phyloP scores from a whole-genome alignment of 352 stramenopile species.

The Aphanomyces astaci region DNA sequence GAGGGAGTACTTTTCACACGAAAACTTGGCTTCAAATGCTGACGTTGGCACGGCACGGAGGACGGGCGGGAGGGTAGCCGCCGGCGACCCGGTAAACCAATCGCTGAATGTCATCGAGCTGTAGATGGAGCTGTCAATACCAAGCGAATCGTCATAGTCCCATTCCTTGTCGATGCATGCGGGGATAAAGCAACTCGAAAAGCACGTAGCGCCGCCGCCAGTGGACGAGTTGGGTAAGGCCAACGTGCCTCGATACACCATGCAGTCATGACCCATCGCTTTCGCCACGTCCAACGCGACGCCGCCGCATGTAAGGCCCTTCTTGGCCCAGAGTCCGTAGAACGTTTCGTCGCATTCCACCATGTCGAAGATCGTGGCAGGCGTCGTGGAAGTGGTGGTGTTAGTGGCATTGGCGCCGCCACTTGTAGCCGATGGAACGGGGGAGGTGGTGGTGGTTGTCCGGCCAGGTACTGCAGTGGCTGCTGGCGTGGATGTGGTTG shows the following conservation, averaged over 20 bases:
- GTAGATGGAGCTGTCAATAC: slow-evolving; percentile 63
- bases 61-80: neutral
- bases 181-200: slow-evolving; percentile 75
- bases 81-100: neutral
- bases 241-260: slow-evolving; percentile 69
- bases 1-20: neutral
- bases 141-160: slow-evolving; percentile 53
- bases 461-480: too few species aligned
- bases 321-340: slow-evolving; percentile 64
- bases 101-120: slow-evolving; percentile 26
- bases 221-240: slow-evolving; percentile 25
- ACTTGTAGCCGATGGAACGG: too few species aligned
- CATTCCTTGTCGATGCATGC: slow-evolving; percentile 48
- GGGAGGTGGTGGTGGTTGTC: too few species aligned
- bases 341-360: slow-evolving; percentile 70
- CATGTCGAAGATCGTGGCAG: slow-evolving; percentile 30
- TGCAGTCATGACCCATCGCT: slow-evolving; percentile 47
- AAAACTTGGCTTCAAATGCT: neutral
- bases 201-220: slow-evolving; percentile 41
- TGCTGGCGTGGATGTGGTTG: too few species aligned
- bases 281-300: slow-evolving; percentile 39
- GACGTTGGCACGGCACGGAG: neutral
- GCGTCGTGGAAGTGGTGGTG: slow-evolving; percentile 25
- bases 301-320: slow-evolving; percentile 53
- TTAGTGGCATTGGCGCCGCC: slow-evolving; percentile 24